Conservation (phyloP, 2,329 filamentous ascomycete genomes). For the Cladophialophora yegresii region DNA sequence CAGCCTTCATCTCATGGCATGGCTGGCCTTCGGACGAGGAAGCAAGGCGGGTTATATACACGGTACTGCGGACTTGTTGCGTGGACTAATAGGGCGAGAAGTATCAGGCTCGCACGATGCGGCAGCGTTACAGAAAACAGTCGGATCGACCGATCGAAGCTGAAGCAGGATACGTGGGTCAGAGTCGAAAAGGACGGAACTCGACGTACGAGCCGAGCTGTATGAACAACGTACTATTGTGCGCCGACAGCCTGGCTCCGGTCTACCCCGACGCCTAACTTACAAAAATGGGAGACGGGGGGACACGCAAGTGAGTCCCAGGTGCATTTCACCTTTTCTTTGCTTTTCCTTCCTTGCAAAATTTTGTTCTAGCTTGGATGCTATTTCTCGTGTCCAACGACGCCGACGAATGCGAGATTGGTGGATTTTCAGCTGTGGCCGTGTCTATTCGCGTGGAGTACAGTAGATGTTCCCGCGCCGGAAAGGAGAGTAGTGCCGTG, state of each 20-base stretch:
- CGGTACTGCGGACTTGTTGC: too few relatives aligned
- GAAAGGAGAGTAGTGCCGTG: background rate
- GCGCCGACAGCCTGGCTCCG: background rate
- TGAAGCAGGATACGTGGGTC: background rate
- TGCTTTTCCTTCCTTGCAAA: background rate
- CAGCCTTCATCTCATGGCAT: too few relatives aligned
- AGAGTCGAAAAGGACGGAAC: background rate
- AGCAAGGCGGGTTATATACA: too few relatives aligned
- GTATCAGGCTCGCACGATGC: background rate
- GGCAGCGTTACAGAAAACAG: background rate
- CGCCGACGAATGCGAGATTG: background rate
- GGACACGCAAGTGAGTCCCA: background rate
- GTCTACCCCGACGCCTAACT: background rate
- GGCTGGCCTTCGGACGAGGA: too few relatives aligned
- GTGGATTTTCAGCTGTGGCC: background rate
- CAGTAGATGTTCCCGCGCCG: background rate
- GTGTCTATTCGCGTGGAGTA: background rate
- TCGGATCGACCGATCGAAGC: background rate
- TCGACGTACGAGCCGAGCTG: background rate
- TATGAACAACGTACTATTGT: background rate
- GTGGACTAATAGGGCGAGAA: background rate
- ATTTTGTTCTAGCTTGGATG: background rate
- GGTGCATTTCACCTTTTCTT: background rate
- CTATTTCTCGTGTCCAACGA: background rate
- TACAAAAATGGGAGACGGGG: background rate